Evolutionary conservation across 2,329 filamentous ascomycete species (phyloP).

Genomic region (Anthostomella pinea): DNA sequence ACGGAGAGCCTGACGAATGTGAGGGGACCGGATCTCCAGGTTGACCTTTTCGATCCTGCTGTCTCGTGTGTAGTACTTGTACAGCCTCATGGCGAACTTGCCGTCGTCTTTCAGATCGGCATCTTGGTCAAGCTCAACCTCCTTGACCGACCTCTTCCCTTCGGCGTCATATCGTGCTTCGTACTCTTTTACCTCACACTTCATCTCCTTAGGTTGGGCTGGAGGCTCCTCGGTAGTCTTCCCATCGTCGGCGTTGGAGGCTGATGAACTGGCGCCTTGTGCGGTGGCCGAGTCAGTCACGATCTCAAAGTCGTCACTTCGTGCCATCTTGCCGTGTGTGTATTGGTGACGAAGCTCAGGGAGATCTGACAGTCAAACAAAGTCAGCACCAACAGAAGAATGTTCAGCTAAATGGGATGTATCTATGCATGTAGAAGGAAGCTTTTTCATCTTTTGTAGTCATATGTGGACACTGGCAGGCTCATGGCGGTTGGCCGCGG

Average conservation of each 20-base stretch:
- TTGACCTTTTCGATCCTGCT: slow-evolving; percentile 8
- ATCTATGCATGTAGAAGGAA: too few relatives aligned
- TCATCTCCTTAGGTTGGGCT: slow-evolving; percentile 1
- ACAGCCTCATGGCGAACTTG: slow-evolving; percentile 7
- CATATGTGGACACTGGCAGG: too few relatives aligned
- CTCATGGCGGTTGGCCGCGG: too few relatives aligned
- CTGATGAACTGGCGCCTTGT: too few relatives aligned
- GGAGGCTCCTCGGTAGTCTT: neutral
- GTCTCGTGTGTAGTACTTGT: slow-evolving; percentile 7
- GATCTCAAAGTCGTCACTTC: slow-evolving; percentile 9
- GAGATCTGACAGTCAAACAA: too few relatives aligned
- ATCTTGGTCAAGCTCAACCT: slow-evolving; percentile 2
- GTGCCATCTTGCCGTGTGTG: slow-evolving; percentile 2
- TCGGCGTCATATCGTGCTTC: slow-evolving; percentile 8
- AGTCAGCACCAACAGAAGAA: too few relatives aligned
- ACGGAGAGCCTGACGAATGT: slow-evolving; percentile 7
- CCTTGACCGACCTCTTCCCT: slow-evolving; percentile 6
- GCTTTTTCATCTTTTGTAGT: too few relatives aligned
- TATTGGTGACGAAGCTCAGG: too few relatives aligned
- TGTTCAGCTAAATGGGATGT: too few relatives aligned
- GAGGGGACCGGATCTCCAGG: slow-evolving; percentile 7
- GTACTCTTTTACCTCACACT: slow-evolving; percentile 11
- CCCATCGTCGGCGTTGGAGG: neutral
- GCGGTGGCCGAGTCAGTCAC: too few relatives aligned
- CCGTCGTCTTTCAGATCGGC: slow-evolving; percentile 8